Evolutionary conservation across 768 basidiomycete species (phyloP).

Genomic region (Myochromella boudieri): DNA sequence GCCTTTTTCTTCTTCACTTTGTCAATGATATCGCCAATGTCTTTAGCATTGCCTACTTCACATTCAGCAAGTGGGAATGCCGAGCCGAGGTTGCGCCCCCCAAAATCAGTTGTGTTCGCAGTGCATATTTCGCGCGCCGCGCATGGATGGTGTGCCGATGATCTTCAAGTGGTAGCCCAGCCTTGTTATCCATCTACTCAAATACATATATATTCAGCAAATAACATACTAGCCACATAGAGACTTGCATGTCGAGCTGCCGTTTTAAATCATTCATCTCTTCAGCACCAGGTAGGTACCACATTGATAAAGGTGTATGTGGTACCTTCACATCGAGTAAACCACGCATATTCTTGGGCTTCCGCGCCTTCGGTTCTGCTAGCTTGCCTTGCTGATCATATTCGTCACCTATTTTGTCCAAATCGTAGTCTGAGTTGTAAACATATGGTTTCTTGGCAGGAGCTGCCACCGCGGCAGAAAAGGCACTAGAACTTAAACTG

Average conservation of each 20-base stretch:
- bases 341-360: no score
- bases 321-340: neutral
- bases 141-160: neutral
- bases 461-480: no score
- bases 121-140: neutral
- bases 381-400: no score
- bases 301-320: neutral
- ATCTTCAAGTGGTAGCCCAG: neutral
- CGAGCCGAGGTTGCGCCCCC: constrained; percentile 25
- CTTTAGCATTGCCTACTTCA: constrained; percentile 19
- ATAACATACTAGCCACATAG: no score
- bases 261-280: neutral
- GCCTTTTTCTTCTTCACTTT: constrained; percentile 19
- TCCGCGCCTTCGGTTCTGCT: no score
- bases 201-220: no score
- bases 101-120: constrained; percentile 13
- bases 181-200: neutral
- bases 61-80: constrained; percentile 19
- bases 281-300: neutral
- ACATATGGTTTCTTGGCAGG: no score
- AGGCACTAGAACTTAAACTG: no score
- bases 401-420: no score
- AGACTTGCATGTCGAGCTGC: neutral
- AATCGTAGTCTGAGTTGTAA: no score
- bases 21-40: constrained; percentile 23